Base-by-base conservation (phyloP, 805 yeast species). In the Saccharomycopsis javanensis region DNA sequence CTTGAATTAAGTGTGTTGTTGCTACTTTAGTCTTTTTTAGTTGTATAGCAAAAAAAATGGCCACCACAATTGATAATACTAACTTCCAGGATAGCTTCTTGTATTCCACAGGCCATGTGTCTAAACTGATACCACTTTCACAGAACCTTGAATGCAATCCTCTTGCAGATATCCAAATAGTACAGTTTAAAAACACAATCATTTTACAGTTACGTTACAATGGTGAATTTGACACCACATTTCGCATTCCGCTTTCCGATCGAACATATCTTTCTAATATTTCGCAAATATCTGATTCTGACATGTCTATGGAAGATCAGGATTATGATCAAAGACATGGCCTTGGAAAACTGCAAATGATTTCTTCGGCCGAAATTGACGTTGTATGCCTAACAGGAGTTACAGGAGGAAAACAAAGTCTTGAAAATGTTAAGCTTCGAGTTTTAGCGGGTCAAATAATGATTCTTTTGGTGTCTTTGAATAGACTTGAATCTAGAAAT, bases 171-270 rank as follows among this genome's bases (percentile, higher is more conserved):
- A 61, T 62, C 2, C 65, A 63, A 35, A 16, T 60, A 2, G 55
- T 75, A 1, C 75, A 71, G 20, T 69, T 73, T 20, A 64, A 63
- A 0, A 76, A 78, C 58, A 72, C 71, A 58, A 63, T 68, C 50
- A 65, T 78, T 2, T 35, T 79, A 33, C 71, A 72, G 50, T 64
- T 79, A 13, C 69, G 72, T 51, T 67, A 67, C 35, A 66, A 78
- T 62, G 81, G 80, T 0, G 71, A 75, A n/a, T 69, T 75, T 64
- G 82, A 80, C 66, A 69, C 79, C 18, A 77, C 82, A 1, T 75
- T 74, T 59, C 79, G 76, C 53, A 68, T 78, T 7, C 46, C 50
- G 10, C 46, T 59, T 13, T 59, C 61, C 4, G 51, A 53, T 31
- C 11, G 18, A 13, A 45, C 37, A 10, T 46, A 55, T 15, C 54